Conservation (phyloP, 495 filamentous ascomycete genomes). For the Rhizodiscina lignyota region DNA sequence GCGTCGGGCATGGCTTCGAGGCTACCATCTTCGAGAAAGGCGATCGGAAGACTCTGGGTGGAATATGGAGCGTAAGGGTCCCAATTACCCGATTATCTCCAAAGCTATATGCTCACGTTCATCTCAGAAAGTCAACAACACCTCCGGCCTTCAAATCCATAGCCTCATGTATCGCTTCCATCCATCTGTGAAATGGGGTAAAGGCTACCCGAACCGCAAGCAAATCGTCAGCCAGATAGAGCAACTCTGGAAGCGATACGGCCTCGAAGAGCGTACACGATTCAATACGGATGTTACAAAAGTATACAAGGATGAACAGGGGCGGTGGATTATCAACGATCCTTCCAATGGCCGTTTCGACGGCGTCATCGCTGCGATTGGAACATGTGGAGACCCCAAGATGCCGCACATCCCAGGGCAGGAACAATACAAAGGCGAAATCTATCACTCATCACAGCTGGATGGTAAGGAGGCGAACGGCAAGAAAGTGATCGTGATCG, state of each 20-base stretch:
- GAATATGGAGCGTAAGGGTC: slow-evolving; percentile 64
- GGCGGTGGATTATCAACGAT: slow-evolving; percentile 69
- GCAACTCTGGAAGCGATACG: slow-evolving; percentile 59
- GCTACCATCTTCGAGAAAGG: slow-evolving; percentile 63
- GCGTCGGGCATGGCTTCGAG: slow-evolving; percentile 76
- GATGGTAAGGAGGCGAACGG: slow-evolving; percentile 52
- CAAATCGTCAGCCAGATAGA: slow-evolving; percentile 57
- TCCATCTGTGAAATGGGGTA: slow-evolving; percentile 56
- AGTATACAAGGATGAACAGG: slow-evolving; percentile 48
- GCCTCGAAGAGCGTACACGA: slow-evolving; percentile 48
- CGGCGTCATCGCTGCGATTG: slow-evolving; percentile 59
- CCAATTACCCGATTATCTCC: not conserved
- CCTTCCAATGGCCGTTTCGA: slow-evolving; percentile 52
- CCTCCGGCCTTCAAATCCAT: slow-evolving; percentile 67
- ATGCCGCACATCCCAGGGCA: slow-evolving; percentile 49
- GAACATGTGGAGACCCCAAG: slow-evolving; percentile 65
- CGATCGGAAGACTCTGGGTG: slow-evolving; percentile 44
- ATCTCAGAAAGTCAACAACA: slow-evolving; percentile 64
- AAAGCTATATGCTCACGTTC: no score
- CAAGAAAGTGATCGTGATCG: slow-evolving; percentile 60
- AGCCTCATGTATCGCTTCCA: slow-evolving; percentile 82
- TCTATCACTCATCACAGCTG: slow-evolving; percentile 58
- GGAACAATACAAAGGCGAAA: slow-evolving; percentile 46
- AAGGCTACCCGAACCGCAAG: slow-evolving; percentile 55
- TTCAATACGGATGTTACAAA: slow-evolving; percentile 54